Base-by-base conservation (phyloP, 306 rosid species). In the Begonia fuchsioides region DNA sequence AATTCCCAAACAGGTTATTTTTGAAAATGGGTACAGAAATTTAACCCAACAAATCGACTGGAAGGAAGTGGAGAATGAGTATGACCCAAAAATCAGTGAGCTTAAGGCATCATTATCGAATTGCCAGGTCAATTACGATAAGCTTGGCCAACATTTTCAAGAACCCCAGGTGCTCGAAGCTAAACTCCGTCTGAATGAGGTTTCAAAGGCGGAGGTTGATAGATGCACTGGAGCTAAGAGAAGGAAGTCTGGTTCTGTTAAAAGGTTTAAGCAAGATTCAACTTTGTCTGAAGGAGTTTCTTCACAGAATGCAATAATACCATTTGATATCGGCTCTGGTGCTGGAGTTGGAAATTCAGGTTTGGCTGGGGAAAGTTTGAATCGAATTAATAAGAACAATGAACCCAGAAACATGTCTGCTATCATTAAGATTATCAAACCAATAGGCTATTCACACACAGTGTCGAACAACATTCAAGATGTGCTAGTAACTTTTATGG, bases 211-310 rank as follows among this genome's bases (percentile, higher is more conserved):
- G 45, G 65, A 69, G 43, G 68, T 48, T 51, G 61, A 66, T 39
- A 80, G 81, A 39, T 67, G 70, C 53, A 78, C 60, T 43, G 96
- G 96, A 56, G 86, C 96, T 32, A 88, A 74, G 74, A 73, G 83
- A 66, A 78, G 95, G 72, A 88, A 88, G 66, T 74, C 93, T 17
- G 80, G 80, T 58, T 76, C 88, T 39, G 96, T 83, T 38, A 88
- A 83, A 79, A 76, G 95, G 79, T 80, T 88, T 67, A 74, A 66
- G 56, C 82, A 63, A 63, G 86, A 74, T 41, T 48, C 67, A 9
- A 59, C 46, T 12, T 32, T 53, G 32, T 50, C 59, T 52, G 78
- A 66, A 46, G 47, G 61, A 13, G 62, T 46, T 67, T 53, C 58
- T 53, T 8, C 58, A 41, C 78, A 65, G 38, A 72, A 70, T 65